Evolutionary conservation across 139 green algal species (phyloP).

Genomic region (Ostreobium quekettii): DNA sequence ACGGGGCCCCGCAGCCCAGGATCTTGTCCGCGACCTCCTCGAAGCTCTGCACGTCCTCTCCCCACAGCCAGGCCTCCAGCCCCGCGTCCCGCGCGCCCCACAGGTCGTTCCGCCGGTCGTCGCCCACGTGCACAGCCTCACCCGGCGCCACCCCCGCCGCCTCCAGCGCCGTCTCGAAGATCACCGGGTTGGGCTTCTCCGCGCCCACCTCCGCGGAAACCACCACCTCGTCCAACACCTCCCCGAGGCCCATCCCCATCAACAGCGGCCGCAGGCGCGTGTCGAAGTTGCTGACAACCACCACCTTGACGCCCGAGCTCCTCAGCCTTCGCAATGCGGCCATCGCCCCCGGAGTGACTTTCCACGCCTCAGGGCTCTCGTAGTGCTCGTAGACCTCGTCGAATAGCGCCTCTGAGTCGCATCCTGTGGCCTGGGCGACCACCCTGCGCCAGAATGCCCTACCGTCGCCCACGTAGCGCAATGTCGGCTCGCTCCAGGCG

Average conservation of each 20-base stretch:
- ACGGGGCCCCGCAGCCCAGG: too few relatives aligned
- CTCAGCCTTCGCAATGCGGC: constrained; percentile 45
- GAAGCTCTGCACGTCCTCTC: constrained; percentile 69
- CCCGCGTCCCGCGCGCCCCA: constrained; percentile 75
- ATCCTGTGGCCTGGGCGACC: constrained; percentile 19
- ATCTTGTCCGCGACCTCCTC: constrained; percentile 51
- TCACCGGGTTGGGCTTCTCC: constrained; percentile 81
- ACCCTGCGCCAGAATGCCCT: constrained; percentile 13
- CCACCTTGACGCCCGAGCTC: constrained; percentile 42
- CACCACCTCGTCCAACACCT: constrained; percentile 72
- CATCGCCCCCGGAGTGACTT: constrained; percentile 37
- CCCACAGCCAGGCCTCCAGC: constrained; percentile 74
- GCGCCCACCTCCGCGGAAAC: constrained; percentile 63
- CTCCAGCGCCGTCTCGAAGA: constrained; percentile 52
- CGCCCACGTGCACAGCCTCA: constrained; percentile 63
- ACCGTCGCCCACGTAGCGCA: constrained; percentile 9
- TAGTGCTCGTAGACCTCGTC: constrained; percentile 66
- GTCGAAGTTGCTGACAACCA: constrained; percentile 87
- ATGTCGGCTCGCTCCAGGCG: background rate
- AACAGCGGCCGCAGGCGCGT: constrained; percentile 74
- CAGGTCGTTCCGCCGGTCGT: constrained; percentile 77
- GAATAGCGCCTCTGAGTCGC: constrained; percentile 22
- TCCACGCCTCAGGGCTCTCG: constrained; percentile 41
- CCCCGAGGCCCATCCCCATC: constrained; percentile 35
- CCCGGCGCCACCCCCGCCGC: constrained; percentile 35